phyloP scores from a whole-genome alignment of 2,329 filamentous ascomycete genomes.

The Ilyonectria mors-panacis region DNA sequence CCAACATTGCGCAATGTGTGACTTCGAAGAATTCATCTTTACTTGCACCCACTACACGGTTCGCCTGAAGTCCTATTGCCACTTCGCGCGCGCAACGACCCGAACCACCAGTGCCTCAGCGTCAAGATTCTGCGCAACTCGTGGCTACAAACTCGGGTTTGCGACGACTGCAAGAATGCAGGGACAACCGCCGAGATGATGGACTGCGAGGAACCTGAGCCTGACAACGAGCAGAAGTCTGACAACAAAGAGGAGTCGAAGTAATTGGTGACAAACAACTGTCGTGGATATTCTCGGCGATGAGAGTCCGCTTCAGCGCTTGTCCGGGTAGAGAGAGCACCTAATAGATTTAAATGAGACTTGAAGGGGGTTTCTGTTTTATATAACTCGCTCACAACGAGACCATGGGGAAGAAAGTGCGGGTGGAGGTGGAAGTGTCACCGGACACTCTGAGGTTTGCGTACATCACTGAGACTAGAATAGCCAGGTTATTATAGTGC shows the following conservation, averaged over 20 bases:
- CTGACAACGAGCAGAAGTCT: not conserved
- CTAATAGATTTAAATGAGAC: not conserved
- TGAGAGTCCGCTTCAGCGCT: not conserved
- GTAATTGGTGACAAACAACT: not conserved
- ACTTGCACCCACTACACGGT: constrained; percentile 73
- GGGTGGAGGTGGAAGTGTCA: not conserved
- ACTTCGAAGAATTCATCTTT: constrained; percentile 79
- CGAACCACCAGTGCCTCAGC: constrained; percentile 77
- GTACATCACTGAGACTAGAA: not conserved
- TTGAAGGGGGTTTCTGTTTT: not conserved
- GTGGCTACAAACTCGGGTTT: constrained; percentile 69
- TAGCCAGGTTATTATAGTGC: not conserved
- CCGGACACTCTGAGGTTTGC: not conserved
- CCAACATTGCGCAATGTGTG: constrained; percentile 69
- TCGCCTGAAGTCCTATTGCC: constrained; percentile 78
- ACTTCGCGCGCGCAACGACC: constrained; percentile 81
- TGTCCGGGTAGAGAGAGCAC: not conserved
- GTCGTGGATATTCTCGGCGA: not conserved
- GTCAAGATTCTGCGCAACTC: constrained; percentile 76
- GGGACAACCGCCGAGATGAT: not conserved
- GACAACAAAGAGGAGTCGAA: not conserved
- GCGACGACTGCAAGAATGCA: constrained; percentile 61
- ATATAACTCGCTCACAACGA: not conserved
- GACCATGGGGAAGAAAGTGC: not conserved
- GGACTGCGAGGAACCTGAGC: constrained; percentile 5